phyloP scores from a whole-genome alignment of 1,139 yeast genomes.

The Candida glucosophila region DNA sequence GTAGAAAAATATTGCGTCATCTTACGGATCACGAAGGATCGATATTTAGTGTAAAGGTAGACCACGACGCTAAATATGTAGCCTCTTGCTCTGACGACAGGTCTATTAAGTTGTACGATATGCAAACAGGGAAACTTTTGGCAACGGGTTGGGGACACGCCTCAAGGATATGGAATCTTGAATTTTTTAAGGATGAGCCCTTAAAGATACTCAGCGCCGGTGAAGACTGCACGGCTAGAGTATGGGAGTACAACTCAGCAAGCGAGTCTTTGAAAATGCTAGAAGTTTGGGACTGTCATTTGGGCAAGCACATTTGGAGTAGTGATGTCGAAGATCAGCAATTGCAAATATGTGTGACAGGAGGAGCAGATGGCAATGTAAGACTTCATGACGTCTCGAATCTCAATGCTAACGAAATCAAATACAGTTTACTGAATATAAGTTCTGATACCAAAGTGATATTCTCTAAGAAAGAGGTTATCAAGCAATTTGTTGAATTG shows the following conservation, averaged over 20 bases:
- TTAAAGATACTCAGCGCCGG: conserved; percentile 58
- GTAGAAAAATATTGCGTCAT: conserved; percentile 40
- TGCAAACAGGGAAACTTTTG: conserved; percentile 43
- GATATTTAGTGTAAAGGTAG: conserved; percentile 71
- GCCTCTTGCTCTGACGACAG: conserved; percentile 92
- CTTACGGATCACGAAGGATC: conserved; percentile 82
- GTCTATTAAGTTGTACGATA: conserved; percentile 70
- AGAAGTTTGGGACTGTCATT: conserved; percentile 50
- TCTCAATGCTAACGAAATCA: conserved; percentile 7
- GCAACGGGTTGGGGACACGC: conserved; percentile 96
- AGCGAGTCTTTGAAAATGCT: conserved; percentile 15
- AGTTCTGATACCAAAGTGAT: conserved; percentile 14
- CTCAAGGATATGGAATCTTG: conserved; percentile 83
- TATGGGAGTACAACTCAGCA: conserved; percentile 48
- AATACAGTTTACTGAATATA: conserved; percentile 25
- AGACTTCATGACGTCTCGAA: conserved; percentile 46
- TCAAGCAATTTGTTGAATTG: conserved; percentile 52
- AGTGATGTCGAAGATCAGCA: conserved; percentile 45
- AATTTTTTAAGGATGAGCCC: conserved; percentile 35
- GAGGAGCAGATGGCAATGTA: conserved; percentile 86
- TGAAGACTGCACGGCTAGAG: conserved; percentile 83
- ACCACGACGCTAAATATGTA: conserved; percentile 44
- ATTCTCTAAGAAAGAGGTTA: conserved; percentile 43
- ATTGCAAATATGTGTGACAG: conserved; percentile 51
- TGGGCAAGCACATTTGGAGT: conserved; percentile 86